Base-by-base conservation (phyloP, 2,329 filamentous ascomycete species). In the Sporothrix mexicana region DNA sequence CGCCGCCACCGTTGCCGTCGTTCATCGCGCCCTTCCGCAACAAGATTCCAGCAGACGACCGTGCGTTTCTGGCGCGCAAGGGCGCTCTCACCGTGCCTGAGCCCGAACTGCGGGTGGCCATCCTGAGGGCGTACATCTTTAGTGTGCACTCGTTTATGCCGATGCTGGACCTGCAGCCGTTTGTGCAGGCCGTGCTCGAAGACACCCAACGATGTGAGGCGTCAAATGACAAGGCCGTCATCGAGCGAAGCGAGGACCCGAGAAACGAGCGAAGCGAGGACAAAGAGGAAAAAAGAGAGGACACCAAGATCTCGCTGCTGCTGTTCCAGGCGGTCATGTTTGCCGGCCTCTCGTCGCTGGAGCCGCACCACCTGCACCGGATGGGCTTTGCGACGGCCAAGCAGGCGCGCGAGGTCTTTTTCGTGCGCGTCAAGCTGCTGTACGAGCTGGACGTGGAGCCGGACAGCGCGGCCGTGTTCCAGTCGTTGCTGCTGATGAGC, bases 371-470 rank as follows among this genome's bases (percentile, higher is more conserved):
- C 79, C 82, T 92, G 45, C 84, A 85, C 51, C 84, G 85, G 45
- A 88, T 88, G 25, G 90, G 90, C 1, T 92, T 89, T 77, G 80
- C 83, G 10, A 87, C 85, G 9, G 83, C 89, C 45, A 90, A 90
- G 79, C 86, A 62, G 47, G 90, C 90, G 20, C 84, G 90, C 71
- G 89, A 90, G 77, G 85, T 88, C 6, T 91, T 91, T 78, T 92
- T 81, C 47, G n/a, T 41, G 4, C 49, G 69, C 13, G 68, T 71
- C 75, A 77, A 87, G 82, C 83, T 91, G 1, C 81, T 92, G n/a
- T 92, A 92, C 78, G 90, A 91, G 77, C 91, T 92, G 73, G 90
- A 92, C 77, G 90, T 90, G 77, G 90, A 92, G 78, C 84, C 87
- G n/a, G 90, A 92, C 78, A 86, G 90, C 25, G 88, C 91, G 67